Conservation (phyloP, 2,329 filamentous ascomycete genomes). For the Claviceps maximensis region DNA sequence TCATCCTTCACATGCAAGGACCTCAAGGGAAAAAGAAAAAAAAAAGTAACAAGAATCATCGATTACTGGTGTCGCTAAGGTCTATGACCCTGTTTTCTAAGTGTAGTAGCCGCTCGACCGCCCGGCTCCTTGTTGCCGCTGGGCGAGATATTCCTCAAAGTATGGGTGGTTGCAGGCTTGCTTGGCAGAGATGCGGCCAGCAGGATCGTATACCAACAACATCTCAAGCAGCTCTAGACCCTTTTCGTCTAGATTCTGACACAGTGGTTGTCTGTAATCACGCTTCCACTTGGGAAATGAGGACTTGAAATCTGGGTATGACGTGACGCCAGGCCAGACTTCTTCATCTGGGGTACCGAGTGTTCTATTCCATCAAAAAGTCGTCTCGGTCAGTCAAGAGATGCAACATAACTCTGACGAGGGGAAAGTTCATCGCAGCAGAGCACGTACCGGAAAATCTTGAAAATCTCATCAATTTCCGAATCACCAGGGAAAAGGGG, state of each 20-base stretch:
- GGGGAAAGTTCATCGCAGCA: not conserved
- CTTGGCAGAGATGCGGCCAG: conserved; percentile 78
- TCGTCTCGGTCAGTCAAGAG: no score
- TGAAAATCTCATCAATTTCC: conserved; percentile 36
- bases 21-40: not conserved
- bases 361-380: conserved; percentile 30
- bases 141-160: conserved; percentile 39
- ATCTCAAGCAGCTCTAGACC: conserved; percentile 55
- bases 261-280: conserved; percentile 51
- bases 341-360: conserved; percentile 74
- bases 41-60: not conserved
- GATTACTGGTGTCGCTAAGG: conserved; percentile 11
- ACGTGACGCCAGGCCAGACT: conserved; percentile 83
- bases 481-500: conserved; percentile 86
- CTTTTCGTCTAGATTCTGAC: conserved; percentile 58
- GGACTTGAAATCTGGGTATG: conserved; percentile 84
- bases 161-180: conserved; percentile 75
- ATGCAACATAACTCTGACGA: no score
- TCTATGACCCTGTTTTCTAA: conserved; percentile 15
- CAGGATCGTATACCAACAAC: conserved; percentile 79
- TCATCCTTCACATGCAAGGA: not conserved
- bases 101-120: conserved; percentile 24
- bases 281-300: conserved; percentile 87
- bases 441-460: conserved; percentile 54
- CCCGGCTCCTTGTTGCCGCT: conserved; percentile 16